phyloP scores from a whole-genome alignment of 768 basidiomycete species.

The Tricholoma flavovirens region DNA sequence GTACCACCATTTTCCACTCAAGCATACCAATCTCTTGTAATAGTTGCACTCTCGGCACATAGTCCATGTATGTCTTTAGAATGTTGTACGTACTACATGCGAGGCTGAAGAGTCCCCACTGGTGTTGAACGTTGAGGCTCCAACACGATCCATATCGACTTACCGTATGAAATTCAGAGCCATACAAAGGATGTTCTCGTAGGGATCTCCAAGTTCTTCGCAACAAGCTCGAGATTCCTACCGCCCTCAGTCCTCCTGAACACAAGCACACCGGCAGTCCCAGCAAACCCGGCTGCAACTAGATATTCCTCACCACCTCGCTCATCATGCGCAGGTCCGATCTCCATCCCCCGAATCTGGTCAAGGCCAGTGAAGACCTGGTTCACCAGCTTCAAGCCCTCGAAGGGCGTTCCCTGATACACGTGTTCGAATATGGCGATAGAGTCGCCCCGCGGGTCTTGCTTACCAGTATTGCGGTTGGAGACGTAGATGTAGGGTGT shows the following conservation, averaged over 20 bases:
- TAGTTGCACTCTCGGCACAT: neutral
- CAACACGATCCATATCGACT: neutral
- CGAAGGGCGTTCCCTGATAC: slow-evolving; percentile 12
- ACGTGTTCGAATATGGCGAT: slow-evolving; percentile 55
- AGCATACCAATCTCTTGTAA: neutral
- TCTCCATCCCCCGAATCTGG: slow-evolving; percentile 62
- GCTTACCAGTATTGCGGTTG: slow-evolving; percentile 52
- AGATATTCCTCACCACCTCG: slow-evolving; percentile 47
- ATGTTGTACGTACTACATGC: neutral
- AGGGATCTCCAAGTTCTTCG: slow-evolving; percentile 43
- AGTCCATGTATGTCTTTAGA: neutral
- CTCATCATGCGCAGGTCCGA: slow-evolving; percentile 37
- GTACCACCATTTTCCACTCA: neutral
- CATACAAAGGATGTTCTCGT: slow-evolving; percentile 52
- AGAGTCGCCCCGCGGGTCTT: slow-evolving; percentile 50
- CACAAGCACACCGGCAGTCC: slow-evolving; percentile 48
- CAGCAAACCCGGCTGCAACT: slow-evolving; percentile 47
- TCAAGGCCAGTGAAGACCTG: slow-evolving; percentile 61
- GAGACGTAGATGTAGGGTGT: slow-evolving; percentile 58
- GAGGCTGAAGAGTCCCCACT: no score
- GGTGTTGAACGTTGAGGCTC: no score
- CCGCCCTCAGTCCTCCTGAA: slow-evolving; percentile 49
- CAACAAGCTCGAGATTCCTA: slow-evolving; percentile 42
- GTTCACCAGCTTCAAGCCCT: slow-evolving; percentile 27
- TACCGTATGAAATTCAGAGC: slow-evolving; percentile 19